These are phyloP conservation scores for Lolium perenne DNA, from an alignment of 176 grass and related monocot species.

Conservation along the genomic window DNA sequence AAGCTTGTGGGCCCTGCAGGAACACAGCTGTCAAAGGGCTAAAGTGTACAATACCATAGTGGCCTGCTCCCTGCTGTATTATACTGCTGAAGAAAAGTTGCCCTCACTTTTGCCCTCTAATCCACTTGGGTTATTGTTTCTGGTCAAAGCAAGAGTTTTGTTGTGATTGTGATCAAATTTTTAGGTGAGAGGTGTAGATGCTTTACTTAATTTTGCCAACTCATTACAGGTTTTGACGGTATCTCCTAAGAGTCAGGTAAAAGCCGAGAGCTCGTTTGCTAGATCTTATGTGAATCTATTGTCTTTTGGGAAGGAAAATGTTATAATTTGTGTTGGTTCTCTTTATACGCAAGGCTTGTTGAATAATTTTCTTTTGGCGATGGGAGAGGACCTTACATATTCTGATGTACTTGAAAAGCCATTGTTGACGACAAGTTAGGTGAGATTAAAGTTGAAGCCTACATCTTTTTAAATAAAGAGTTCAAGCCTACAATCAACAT, in stretches of 20 bases:
- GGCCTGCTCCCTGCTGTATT: not conserved
- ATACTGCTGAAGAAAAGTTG: constrained; percentile 30
- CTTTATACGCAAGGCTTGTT: constrained; percentile 41
- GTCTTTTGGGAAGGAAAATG: constrained; percentile 17
- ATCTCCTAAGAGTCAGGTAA: not conserved
- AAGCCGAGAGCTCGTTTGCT: not conserved
- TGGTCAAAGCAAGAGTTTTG: constrained; percentile 20
- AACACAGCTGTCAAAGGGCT: constrained; percentile 38
- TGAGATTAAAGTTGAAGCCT: constrained; percentile 39
- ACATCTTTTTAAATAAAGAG: not conserved
- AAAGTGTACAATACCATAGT: constrained; percentile 40
- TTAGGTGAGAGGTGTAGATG: not conserved
- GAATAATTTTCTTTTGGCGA: constrained; percentile 9
- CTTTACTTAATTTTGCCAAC: constrained; percentile 12
- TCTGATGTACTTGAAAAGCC: constrained; percentile 22
- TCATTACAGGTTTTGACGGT: not conserved
- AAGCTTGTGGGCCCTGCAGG: constrained; percentile 26
- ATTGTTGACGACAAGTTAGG: not conserved
- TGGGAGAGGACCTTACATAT: constrained; percentile 35
- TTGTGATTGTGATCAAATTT: constrained; percentile 34
- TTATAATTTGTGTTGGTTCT: constrained; percentile 38
- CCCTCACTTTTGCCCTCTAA: constrained; percentile 31
- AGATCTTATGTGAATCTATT: constrained; percentile 25
- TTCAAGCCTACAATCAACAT: not conserved
- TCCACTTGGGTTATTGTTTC: constrained; percentile 32